A percentile compares a stretch with the other conserved stretches of the same genome.
phyloP scores from a whole-genome alignment of 1,284 basidiomycete species.

The Prillingera fragicola region DNA sequence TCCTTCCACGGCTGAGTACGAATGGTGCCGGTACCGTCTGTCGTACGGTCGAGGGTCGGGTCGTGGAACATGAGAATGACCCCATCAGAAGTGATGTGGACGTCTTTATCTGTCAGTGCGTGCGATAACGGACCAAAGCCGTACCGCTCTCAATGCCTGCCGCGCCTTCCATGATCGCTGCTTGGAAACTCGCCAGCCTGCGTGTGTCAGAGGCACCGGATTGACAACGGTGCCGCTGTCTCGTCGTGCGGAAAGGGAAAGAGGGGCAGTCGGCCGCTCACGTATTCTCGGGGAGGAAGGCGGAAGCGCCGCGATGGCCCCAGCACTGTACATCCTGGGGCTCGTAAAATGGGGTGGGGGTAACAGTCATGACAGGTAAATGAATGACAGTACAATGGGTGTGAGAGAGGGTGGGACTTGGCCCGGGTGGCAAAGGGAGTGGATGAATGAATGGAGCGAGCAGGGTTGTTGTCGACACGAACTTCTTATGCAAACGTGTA shows the following conservation, averaged over 20 bases:
- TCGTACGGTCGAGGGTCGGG: slow-evolving; percentile 59
- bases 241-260: too few relatives aligned
- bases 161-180: slow-evolving; percentile 83
- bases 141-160: slow-evolving; percentile 80
- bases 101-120: slow-evolving; percentile 58
- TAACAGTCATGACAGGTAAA: too few relatives aligned
- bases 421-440: too few relatives aligned
- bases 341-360: slow-evolving; percentile 10
- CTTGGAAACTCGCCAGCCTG: slow-evolving; percentile 82
- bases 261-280: slow-evolving; percentile 14
- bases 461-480: neutral
- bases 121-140: neutral
- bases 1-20: slow-evolving; percentile 48
- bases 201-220: slow-evolving; percentile 34
- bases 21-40: slow-evolving; percentile 54
- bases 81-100: slow-evolving; percentile 86
- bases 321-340: slow-evolving; percentile 63
- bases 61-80: slow-evolving; percentile 97
- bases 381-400: too few relatives aligned
- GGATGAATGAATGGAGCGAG: too few relatives aligned
- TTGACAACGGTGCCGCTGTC: slow-evolving; percentile 9
- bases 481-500: too few relatives aligned
- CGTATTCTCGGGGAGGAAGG: slow-evolving; percentile 48
- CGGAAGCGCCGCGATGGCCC: slow-evolving; percentile 86
- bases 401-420: too few relatives aligned